Base-by-base conservation (phyloP, 1,139 yeast genomes). In the Yamadazyma conglobata region DNA sequence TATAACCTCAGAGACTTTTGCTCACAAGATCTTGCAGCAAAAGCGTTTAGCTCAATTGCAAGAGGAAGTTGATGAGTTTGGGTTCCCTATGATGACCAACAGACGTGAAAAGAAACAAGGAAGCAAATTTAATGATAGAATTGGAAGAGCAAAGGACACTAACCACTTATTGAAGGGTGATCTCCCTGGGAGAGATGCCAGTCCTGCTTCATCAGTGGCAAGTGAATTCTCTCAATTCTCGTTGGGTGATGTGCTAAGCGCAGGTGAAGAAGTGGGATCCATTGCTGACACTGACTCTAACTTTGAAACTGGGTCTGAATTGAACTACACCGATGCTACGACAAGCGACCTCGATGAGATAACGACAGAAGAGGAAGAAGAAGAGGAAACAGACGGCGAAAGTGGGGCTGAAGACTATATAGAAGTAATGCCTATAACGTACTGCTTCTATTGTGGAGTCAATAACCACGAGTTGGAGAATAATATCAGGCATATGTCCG, bases 1-100 rank as follows among this genome's bases (percentile, higher is more conserved):
- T 3, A 81, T 91, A 28, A 64, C 80, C 13, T 81, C 95, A 1
- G 88, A 85, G 36, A 67, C 79, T 7, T 87, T 86, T 64, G 88
- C 91, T 2, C 91, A 84, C 49, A 84, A 86, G 52, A 73, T 84
- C 35, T 52, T 67, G 37, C 52, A 48, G 21, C 63, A 47, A 37
- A 54, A 54, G 32, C 42, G 44, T 19, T 37, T 43, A 12, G 45
- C 49, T 6, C 62, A 60, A 19, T 52, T 50, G 5, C 50, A 58
- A 55, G 48, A 67, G 52, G 55, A 63, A 46, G 78, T 72, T 24
- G 89, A 81, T 51, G 89, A 82, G 39, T 77, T 69, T 52, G 89
- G 89, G 0, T 81, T 81, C 48, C 52, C 54, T 31, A 51, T 73
- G 6, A 60, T 47, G 45, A 58, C 43, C 33, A 32, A 40, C 39